Evolutionary conservation across 23 red algal genomes (phyloP), one percentile per base, ranked within the genome.

Genomic region (Pyropia yezoensis): DNA sequence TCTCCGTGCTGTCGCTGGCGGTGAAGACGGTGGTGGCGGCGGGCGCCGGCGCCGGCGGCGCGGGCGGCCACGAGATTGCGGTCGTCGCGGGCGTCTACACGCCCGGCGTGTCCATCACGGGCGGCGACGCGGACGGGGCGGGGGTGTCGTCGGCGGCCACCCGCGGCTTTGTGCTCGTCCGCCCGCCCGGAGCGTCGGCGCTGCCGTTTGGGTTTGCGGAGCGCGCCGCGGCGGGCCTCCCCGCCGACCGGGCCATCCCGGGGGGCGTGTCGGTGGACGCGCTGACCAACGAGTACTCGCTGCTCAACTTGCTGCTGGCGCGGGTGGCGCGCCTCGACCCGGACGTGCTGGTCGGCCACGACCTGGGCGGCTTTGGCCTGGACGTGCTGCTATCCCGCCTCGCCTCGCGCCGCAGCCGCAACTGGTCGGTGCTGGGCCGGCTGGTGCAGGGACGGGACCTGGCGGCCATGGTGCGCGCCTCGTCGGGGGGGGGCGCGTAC

Each of bases 371-470:
- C 8, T 80, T 63, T 71, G 71, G 63, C 7, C 65, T 98, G 16
- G 85, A 98, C 57, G 76, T 88, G 16, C 58, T 98, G 17, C 33
- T 98, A 7, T 34, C 79, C 11, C 78, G 94, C 11, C 74, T 98
- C 69, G 77, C 64, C 39, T 74, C 57, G 21, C 76, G 69, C n/a
- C 76, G 66, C 18, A 79, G 54, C 21, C 63, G 82, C 20, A 72
- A 91, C 20, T 98, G 94, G 94, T 87, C 72, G 63, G 63, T 67
- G 0, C 69, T 98, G 27, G 94, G 94, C 12, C 80, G 94, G 7
- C 80, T 98, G 34, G 73, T 88, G 52, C 83, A 88, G 27, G 62
- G 66, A 7, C 73, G 73, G 17, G 54, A 75, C 23, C 50, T 96
- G 49, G 70, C 50, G 18, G 63, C 69, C n/a, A 73, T 79, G 23